Conservation (phyloP, 73 alveolate species). For the Paramecium biaurelia region DNA sequence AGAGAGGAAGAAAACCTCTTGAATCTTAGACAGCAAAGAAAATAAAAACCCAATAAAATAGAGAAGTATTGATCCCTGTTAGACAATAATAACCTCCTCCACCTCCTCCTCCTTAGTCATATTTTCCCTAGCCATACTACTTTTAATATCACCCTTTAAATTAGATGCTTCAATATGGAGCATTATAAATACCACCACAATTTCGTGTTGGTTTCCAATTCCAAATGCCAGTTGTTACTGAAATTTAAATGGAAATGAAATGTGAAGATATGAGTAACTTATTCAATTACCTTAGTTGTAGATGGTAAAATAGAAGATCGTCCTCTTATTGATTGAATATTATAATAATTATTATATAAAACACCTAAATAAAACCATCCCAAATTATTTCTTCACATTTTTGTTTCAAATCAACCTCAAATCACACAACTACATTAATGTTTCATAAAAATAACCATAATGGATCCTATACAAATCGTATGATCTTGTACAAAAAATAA, state of each 20-base stretch:
- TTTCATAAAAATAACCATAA: background rate
- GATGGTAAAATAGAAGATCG: conserved; percentile 13
- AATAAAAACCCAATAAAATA: background rate
- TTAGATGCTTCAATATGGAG: background rate
- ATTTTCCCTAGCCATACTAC: background rate
- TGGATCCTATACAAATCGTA: background rate
- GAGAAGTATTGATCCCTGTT: background rate
- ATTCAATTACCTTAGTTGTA: background rate
- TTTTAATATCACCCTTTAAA: background rate
- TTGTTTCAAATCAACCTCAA: background rate
- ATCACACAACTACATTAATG: background rate
- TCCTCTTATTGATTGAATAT: background rate
- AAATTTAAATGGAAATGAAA: background rate
- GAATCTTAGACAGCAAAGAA: background rate
- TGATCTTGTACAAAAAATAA: background rate
- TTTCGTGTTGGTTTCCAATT: background rate
- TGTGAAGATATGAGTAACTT: background rate
- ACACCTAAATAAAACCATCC: conserved; percentile 22
- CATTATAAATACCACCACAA: background rate
- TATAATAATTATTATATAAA: background rate
- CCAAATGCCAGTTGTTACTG: background rate
- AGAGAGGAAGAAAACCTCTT: conserved; percentile 32
- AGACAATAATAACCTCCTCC: background rate
- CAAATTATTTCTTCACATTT: background rate
- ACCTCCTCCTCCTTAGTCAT: background rate